A percentile compares a stretch with the other conserved stretches of the same genome.
phyloP scores from a whole-genome alignment of 441 rosid species.

The Populus trichocarpa region DNA sequence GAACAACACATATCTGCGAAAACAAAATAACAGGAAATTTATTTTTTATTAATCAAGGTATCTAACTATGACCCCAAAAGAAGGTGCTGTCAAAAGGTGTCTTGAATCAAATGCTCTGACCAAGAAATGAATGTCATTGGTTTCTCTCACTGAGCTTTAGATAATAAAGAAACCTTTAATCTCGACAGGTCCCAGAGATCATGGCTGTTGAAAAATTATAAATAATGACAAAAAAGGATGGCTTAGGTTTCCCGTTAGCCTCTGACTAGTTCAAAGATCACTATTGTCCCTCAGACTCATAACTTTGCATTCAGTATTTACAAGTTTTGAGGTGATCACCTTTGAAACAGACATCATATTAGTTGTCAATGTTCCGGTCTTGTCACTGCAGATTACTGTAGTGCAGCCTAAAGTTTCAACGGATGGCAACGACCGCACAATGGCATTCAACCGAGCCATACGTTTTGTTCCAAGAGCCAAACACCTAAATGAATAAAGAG shows the following conservation, averaged over 20 bases:
- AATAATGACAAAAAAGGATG: neutral
- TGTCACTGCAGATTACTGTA: conserved; percentile 97
- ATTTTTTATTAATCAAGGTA: neutral
- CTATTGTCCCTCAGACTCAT: no score
- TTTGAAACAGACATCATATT: conserved; percentile 98
- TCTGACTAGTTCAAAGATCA: neutral
- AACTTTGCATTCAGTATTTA: neutral
- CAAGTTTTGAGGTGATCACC: conserved; percentile 44
- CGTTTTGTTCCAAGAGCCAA: conserved; percentile 99
- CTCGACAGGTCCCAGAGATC: no score
- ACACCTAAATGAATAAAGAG: conserved; percentile 48
- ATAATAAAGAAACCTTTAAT: neutral
- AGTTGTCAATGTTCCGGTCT: conserved; percentile 98
- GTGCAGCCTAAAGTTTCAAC: conserved; percentile 99
- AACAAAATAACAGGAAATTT: conserved; percentile 17
- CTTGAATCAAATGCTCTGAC: neutral
- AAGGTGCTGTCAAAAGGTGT: neutral
- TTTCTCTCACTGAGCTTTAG: neutral
- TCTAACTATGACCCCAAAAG: neutral
- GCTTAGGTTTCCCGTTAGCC: neutral
- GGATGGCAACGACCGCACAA: conserved; percentile 97
- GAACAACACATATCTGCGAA: conserved; percentile 78
- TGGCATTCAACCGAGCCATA: conserved; percentile 98
- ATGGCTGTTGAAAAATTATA: no score
- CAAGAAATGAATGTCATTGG: neutral